A percentile compares a stretch with the other conserved stretches of the same genome.
These are phyloP conservation scores for Rhexocercosporidium sp. DNA, from an alignment of 2,329 filamentous ascomycete species.

Conservation along the genomic window DNA sequence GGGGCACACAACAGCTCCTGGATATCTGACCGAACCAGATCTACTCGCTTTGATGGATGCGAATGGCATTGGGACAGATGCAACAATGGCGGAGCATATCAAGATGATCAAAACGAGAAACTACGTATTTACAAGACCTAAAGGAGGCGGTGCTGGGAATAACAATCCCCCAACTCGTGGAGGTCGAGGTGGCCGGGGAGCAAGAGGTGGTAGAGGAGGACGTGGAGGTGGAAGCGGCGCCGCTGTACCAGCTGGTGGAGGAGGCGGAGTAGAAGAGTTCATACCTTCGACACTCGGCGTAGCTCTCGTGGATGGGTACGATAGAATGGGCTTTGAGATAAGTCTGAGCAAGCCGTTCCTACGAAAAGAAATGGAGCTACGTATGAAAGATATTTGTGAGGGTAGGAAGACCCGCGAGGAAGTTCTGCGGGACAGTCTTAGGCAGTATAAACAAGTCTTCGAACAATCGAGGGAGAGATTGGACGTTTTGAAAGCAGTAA, in stretches of 20 bases:
- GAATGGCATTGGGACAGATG: constrained; percentile 97
- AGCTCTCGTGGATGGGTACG: constrained; percentile 91
- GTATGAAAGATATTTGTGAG: constrained; percentile 96
- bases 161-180: constrained; percentile 41
- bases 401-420: constrained; percentile 75
- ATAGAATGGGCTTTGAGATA: constrained; percentile 89
- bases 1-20: constrained; percentile 85
- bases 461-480: constrained; percentile 80
- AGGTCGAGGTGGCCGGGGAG: constrained; percentile 44
- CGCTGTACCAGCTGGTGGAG: constrained; percentile 42
- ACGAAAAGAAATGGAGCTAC: constrained; percentile 95
- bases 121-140: constrained; percentile 75
- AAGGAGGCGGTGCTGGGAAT: constrained; percentile 41
- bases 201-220: constrained; percentile 47
- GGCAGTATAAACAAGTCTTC: constrained; percentile 87
- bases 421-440: constrained; percentile 82
- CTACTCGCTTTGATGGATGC: constrained; percentile 97
- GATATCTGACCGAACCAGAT: constrained; percentile 92
- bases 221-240: constrained; percentile 42
- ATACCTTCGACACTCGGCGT: constrained; percentile 91
- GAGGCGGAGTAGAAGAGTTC: constrained; percentile 74
- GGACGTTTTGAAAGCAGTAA: constrained; percentile 65
- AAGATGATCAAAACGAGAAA: constrained; percentile 90
- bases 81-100: constrained; percentile 99
- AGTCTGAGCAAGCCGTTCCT: constrained; percentile 95